Evolutionary conservation across 2,329 filamentous ascomycete species (phyloP).

Genomic region (Trichoderma endophyticum): DNA sequence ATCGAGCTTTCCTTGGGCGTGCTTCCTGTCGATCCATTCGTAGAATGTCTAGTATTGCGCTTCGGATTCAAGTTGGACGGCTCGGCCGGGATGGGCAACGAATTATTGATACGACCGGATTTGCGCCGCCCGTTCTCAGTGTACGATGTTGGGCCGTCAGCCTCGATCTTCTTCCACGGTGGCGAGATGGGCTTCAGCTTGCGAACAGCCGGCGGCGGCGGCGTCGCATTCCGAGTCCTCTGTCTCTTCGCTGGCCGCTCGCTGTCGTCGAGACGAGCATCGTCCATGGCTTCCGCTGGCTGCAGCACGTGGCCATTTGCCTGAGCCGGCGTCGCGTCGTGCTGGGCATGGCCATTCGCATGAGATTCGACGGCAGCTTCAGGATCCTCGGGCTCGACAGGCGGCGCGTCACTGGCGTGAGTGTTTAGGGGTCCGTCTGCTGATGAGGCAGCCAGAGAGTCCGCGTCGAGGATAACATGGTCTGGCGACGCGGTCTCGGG

Average conservation of each 20-base stretch:
- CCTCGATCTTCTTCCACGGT: constrained; percentile 85
- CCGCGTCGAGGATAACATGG: constrained; percentile 36
- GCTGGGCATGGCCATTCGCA: constrained; percentile 22
- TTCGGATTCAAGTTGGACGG: constrained; percentile 50
- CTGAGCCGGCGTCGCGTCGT: constrained; percentile 25
- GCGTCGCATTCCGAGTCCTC: constrained; percentile 51
- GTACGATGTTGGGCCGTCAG: constrained; percentile 85
- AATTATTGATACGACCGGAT: constrained; percentile 64
- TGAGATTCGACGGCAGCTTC: constrained; percentile 19
- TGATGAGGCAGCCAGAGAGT: constrained; percentile 23
- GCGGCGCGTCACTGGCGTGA: constrained; percentile 23
- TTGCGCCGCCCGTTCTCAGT: constrained; percentile 68
- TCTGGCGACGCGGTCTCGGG: constrained; percentile 58
- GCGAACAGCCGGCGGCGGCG: constrained; percentile 39
- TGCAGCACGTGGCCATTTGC: constrained; percentile 30
- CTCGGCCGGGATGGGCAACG: constrained; percentile 51
- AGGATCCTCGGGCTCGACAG: constrained; percentile 20
- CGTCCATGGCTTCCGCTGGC: constrained; percentile 12
- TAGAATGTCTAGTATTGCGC: constrained; percentile 48
- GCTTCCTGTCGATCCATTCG: constrained; percentile 34
- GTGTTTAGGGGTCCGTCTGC: background rate
- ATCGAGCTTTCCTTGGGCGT: constrained; percentile 28
- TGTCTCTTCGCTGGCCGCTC: constrained; percentile 63
- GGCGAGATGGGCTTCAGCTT: constrained; percentile 64
- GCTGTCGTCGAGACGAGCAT: constrained; percentile 31